A percentile compares a stretch with the other conserved stretches of the same genome.
phyloP scores from a whole-genome alignment of 345 rosid species.

The Lagerstroemia speciosa region DNA sequence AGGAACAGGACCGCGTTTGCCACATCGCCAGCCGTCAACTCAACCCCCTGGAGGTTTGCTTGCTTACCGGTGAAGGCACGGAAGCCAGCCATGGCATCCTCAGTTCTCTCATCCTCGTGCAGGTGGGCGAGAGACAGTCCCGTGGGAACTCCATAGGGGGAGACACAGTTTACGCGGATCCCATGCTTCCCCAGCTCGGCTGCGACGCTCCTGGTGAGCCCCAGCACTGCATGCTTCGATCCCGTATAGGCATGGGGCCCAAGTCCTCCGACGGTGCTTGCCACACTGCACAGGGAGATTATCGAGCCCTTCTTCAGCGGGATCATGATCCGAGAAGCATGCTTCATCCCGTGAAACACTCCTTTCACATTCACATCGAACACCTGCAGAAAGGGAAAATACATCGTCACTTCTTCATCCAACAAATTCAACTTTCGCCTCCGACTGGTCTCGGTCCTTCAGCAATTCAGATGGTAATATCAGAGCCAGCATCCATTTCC shows the following conservation, averaged over 20 bases:
- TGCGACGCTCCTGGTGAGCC: conserved; percentile 68
- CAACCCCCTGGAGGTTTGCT: conserved; percentile 78
- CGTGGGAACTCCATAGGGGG: conserved; percentile 70
- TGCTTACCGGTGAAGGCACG: conserved; percentile 34
- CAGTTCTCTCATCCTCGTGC: conserved; percentile 65
- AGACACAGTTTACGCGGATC: conserved; percentile 88
- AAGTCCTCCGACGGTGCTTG: conserved; percentile 44
- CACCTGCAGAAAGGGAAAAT: conserved; percentile 11
- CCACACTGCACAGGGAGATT: conserved; percentile 52
- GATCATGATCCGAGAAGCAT: conserved; percentile 79
- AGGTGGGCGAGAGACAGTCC: conserved; percentile 63
- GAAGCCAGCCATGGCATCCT: conserved; percentile 44
- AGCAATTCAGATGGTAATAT: neutral
- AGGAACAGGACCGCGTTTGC: conserved; percentile 79
- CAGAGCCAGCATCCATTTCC: neutral
- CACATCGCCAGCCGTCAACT: conserved; percentile 57
- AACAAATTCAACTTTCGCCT: neutral
- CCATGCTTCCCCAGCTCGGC: conserved; percentile 89
- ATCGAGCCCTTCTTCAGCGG: conserved; percentile 54
- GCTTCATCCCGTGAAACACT: conserved; percentile 76
- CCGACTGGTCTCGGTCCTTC: neutral
- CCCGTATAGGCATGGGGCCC: conserved; percentile 83
- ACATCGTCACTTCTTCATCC: neutral
- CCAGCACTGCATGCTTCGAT: conserved; percentile 81
- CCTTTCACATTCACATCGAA: conserved; percentile 82